phyloP scores from a whole-genome alignment of 306 rosid species.

The Vachellia collinsii region DNA sequence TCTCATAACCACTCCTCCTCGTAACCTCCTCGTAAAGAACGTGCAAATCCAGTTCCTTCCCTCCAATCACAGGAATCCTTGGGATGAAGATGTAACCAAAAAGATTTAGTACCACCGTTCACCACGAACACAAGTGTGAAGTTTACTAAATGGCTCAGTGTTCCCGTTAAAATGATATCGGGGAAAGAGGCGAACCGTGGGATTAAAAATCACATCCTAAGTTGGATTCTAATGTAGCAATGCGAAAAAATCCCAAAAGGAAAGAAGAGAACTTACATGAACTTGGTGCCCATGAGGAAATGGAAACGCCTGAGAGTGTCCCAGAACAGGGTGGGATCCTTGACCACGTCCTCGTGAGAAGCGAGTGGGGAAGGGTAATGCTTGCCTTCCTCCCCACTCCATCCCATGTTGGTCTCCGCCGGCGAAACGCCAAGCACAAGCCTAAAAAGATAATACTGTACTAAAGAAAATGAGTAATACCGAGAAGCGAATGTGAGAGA shows the following conservation, averaged over 20 bases:
- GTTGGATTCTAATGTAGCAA: not conserved
- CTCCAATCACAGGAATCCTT: constrained; percentile 99
- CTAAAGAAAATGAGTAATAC: not conserved
- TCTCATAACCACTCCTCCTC: constrained; percentile 84
- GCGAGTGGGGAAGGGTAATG: constrained; percentile 77
- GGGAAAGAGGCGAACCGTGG: not conserved
- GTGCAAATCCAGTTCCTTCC: constrained; percentile 94
- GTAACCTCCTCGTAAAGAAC: constrained; percentile 86
- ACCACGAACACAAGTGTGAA: not conserved
- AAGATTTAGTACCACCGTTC: constrained; percentile 20
- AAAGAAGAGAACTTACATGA: constrained; percentile 58
- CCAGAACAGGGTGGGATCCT: constrained; percentile 67
- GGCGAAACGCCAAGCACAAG: constrained; percentile 23
- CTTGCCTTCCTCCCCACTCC: constrained; percentile 40
- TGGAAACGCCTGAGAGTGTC: constrained; percentile 91
- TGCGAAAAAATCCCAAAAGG: constrained; percentile 13
- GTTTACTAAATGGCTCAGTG: not conserved
- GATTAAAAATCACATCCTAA: constrained; percentile 29
- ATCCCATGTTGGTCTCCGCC: constrained; percentile 30
- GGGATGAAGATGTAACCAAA: constrained; percentile 10
- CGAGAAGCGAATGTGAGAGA: not conserved
- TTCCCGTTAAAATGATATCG: not conserved
- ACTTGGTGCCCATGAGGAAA: constrained; percentile 75
- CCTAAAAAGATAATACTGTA: not conserved
- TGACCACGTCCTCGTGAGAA: constrained; percentile 61